Conservation (phyloP, 169 alveolate genomes). For the Eimeria tenella region DNA sequence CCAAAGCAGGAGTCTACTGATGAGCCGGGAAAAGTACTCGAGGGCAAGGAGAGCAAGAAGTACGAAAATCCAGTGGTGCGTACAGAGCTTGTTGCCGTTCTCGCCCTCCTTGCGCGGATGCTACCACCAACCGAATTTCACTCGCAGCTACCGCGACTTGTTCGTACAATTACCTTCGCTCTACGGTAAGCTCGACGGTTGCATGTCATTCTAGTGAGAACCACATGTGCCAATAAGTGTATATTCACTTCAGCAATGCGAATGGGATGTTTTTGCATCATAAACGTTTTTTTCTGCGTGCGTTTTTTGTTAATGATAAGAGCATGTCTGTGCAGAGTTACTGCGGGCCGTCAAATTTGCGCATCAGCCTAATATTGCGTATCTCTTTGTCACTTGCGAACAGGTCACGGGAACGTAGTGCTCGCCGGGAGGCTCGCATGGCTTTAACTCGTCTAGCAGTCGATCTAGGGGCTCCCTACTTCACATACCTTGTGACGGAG, state of each 20-base stretch:
- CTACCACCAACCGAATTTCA: conserved; percentile 70
- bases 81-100: conserved; percentile 70
- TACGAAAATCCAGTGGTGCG: conserved; percentile 67
- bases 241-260: not conserved
- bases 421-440: conserved; percentile 77
- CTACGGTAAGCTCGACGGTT: conserved; percentile 5
- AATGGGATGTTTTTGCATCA: not conserved
- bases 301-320: too few species aligned
- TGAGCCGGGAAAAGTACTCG: conserved; percentile 19
- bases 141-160: conserved; percentile 77
- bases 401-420: conserved; percentile 75
- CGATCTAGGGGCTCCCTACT: conserved; percentile 62
- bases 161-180: conserved; percentile 63
- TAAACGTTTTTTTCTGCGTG: too few species aligned
- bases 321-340: too few species aligned
- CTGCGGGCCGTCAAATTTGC: too few species aligned
- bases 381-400: not conserved
- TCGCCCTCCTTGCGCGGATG: conserved; percentile 58
- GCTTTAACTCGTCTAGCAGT: conserved; percentile 62
- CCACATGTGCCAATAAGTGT: too few species aligned
- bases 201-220: too few species aligned
- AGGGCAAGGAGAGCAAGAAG: not conserved
- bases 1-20: not conserved
- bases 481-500: conserved; percentile 74
- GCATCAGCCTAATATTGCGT: not conserved